These are phyloP conservation scores for Monosporascus ibericus DNA, from an alignment of 2,329 filamentous ascomycete species.

Conservation along the genomic window DNA sequence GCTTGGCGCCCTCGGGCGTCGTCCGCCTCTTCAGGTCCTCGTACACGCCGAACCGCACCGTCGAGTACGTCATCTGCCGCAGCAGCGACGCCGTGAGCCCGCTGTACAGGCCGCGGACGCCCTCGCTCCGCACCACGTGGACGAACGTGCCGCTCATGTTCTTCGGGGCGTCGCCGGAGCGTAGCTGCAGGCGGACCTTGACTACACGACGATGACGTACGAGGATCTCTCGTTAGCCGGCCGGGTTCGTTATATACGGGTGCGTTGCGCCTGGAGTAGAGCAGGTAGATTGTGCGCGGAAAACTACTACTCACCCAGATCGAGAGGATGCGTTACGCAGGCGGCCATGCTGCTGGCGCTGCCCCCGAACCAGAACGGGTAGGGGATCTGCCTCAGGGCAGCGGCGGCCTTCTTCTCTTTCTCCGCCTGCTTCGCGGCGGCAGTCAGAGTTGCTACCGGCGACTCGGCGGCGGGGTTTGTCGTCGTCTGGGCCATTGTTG, in stretches of 20 bases:
- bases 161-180: constrained; percentile 65
- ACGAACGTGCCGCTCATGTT: constrained; percentile 82
- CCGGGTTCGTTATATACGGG: too few species aligned
- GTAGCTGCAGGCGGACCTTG: constrained; percentile 79
- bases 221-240: too few species aligned
- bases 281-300: neutral
- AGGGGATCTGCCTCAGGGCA: constrained; percentile 39
- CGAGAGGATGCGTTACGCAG: constrained; percentile 85
- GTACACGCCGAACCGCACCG: constrained; percentile 93
- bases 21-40: constrained; percentile 79
- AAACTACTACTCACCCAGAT: constrained; percentile 62
- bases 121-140: constrained; percentile 72
- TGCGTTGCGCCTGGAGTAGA: too few species aligned
- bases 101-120: constrained; percentile 75
- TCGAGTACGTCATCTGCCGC: constrained; percentile 93
- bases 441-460: neutral
- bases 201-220: constrained; percentile 31
- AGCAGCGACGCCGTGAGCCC: constrained; percentile 90
- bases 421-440: constrained; percentile 6
- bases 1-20: constrained; percentile 40
- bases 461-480: constrained; percentile 16
- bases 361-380: constrained; percentile 95
- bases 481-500: constrained; percentile 13
- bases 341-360: constrained; percentile 90
- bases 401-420: constrained; percentile 34